phyloP scores from a whole-genome alignment of 2,329 filamentous ascomycete genomes.

The Fusarium ambrosium region DNA sequence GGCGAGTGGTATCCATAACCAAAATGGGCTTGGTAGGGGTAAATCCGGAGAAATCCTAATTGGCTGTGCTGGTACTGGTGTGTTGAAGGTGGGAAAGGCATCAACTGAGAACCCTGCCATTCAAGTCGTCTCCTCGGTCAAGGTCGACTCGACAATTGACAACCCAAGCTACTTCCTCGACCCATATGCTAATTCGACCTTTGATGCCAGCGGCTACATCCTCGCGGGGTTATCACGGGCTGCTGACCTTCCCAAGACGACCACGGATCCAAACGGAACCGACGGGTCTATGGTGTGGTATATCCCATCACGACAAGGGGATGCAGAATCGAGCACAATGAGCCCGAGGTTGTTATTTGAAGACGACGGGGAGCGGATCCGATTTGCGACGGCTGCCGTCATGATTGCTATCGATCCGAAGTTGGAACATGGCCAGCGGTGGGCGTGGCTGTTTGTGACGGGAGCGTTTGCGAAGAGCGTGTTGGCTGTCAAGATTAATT shows the following conservation, averaged over 20 bases:
- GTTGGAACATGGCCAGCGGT: constrained; percentile 57
- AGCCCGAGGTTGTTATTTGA: constrained; percentile 66
- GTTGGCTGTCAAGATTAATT: neutral
- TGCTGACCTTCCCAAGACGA: constrained; percentile 52
- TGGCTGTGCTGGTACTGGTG: constrained; percentile 59
- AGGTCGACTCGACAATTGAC: constrained; percentile 63
- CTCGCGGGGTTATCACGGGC: constrained; percentile 61
- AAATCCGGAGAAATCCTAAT: constrained; percentile 58
- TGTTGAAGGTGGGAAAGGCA: constrained; percentile 58
- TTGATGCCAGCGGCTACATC: constrained; percentile 68
- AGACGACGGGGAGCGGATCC: constrained; percentile 66
- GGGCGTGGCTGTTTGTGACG: constrained; percentile 70
- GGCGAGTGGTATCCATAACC: constrained; percentile 61
- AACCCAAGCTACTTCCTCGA: constrained; percentile 72
- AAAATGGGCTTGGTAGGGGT: constrained; percentile 68
- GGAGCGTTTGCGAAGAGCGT: constrained; percentile 49
- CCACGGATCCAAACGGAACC: constrained; percentile 52
- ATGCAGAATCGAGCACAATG: constrained; percentile 48
- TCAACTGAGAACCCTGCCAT: constrained; percentile 33
- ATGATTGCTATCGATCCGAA: constrained; percentile 66
- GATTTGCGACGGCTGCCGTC: constrained; percentile 65
- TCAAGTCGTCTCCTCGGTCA: constrained; percentile 51
- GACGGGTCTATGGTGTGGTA: constrained; percentile 64
- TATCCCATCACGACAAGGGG: constrained; percentile 14
- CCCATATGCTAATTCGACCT: constrained; percentile 57